phyloP scores from a whole-genome alignment of 2,329 filamentous ascomycete species.

The Aspergillus hortae region DNA sequence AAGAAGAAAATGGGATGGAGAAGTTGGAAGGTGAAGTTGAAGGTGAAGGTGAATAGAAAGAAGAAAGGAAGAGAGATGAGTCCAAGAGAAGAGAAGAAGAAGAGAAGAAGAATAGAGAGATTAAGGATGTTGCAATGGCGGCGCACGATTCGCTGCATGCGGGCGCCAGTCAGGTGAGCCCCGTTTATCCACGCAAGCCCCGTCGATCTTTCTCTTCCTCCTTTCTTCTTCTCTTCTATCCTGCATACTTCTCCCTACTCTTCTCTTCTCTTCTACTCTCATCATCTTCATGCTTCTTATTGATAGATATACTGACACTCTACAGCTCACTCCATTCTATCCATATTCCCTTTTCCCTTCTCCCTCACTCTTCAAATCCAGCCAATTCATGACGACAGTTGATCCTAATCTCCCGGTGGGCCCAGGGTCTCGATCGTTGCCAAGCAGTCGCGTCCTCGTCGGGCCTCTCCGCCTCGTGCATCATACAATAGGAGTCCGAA shows the following conservation, averaged over 20 bases:
- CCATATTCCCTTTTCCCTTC: too few species aligned
- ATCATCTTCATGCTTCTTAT: not conserved
- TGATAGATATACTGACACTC: too few species aligned
- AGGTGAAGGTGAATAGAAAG: not conserved
- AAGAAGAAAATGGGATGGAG: conserved; percentile 2
- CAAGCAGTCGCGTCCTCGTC: conserved; percentile 4
- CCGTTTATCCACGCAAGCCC: conserved; percentile 25
- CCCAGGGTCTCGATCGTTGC: conserved; percentile 19
- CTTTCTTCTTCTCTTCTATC: not conserved
- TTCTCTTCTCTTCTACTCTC: not conserved
- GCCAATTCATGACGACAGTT: not conserved
- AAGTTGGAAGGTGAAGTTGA: not conserved
- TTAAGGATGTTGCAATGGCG: not conserved
- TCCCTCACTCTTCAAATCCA: too few species aligned
- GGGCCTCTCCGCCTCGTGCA: not conserved
- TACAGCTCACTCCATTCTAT: too few species aligned
- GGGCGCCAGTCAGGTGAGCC: conserved; percentile 12
- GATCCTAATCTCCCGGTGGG: conserved; percentile 13
- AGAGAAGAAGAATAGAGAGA: conserved; percentile 3
- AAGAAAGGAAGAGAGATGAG: not conserved
- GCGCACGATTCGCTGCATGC: not conserved
- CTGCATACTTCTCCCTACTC: not conserved
- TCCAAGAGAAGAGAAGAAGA: not conserved
- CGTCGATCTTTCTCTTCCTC: conserved; percentile 13
- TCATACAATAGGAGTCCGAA: not conserved